Evolutionary conservation across 768 basidiomycete species (phyloP), one percentile per base, ranked within the genome.

Genomic region (Psilocybe azurescens): DNA sequence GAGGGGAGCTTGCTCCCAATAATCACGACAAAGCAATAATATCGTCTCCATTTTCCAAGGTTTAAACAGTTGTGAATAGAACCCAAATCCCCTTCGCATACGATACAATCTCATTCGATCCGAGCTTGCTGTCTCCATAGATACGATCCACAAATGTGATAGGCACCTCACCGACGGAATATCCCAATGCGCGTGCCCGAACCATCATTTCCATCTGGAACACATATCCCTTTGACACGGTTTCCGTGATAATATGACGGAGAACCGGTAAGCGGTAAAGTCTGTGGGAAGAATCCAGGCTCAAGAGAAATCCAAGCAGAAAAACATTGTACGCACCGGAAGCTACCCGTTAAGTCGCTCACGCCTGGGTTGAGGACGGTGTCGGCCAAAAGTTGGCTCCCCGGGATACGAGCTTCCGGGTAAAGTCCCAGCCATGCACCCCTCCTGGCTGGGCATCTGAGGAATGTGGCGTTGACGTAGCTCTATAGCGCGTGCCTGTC

Each of bases 131-230:
- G 77, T 96, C 94, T 0, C 95, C 95, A 73, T 91, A 96, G 70
- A 97, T 89, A 39, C 95, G 86, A 77, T 97, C 95, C 49, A 96
- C 95, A 69, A 97, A 97, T 2, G 94, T 97, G 64, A 97, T 97
- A 1, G 95, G 95, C 28, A 97, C 85, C 74, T 97, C 95, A 3
- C 94, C 95, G 0, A 97, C 88, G 3, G 83, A 86, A 75, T 94
- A 96, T 5, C 93, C 94, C 58, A 93, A 77, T 1, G 91, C 86
- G 20, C 89, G 84, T 4, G 95, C 95, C 1, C 95, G 86, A 18
- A 94, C 95, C 85, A 96, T 96, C 90, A 96, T 97, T 73, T 97
- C 95, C 95, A 97, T 97, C 81, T 97, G 95, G 80, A 97, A 96
- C 32, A 97, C 95, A 68, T 96, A 97, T 8, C 95, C 95, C 65